Evolutionary conservation across 2,329 filamentous ascomycete genomes (phyloP).

Genomic region (Purpureocillium takamizusanense): DNA sequence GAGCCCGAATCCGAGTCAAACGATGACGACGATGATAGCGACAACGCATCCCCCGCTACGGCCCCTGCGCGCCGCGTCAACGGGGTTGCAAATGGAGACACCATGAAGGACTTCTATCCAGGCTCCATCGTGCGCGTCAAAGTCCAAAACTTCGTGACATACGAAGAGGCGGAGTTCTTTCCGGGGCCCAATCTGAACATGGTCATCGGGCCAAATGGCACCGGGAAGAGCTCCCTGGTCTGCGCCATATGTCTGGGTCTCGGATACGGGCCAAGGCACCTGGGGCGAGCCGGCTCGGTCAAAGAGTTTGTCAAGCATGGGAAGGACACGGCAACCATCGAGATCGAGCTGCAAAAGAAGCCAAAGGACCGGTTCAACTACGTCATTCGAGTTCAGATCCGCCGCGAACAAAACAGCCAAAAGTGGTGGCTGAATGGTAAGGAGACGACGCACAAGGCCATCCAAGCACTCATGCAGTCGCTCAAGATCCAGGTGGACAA

Average conservation of each 20-base stretch:
- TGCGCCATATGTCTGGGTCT: slow-evolving; percentile 93
- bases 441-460: slow-evolving; percentile 49
- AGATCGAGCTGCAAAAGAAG: slow-evolving; percentile 76
- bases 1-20: slow-evolving; percentile 12
- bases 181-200: slow-evolving; percentile 93
- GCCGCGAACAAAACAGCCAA: slow-evolving; percentile 70
- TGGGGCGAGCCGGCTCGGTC: slow-evolving; percentile 77
- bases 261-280: slow-evolving; percentile 70
- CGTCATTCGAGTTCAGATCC: slow-evolving; percentile 67
- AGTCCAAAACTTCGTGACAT: slow-evolving; percentile 87
- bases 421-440: slow-evolving; percentile 71
- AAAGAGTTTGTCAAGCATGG: slow-evolving; percentile 93
- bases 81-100: slow-evolving; percentile 6
- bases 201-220: slow-evolving; percentile 98
- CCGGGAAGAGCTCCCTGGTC: slow-evolving; percentile 93
- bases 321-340: slow-evolving; percentile 65
- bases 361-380: slow-evolving; percentile 55
- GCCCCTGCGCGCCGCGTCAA: slow-evolving; percentile 7
- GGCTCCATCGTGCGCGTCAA: slow-evolving; percentile 85
- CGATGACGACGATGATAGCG: slow-evolving; percentile 13
- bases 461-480: slow-evolving; percentile 57
- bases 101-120: slow-evolving; percentile 44
- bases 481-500: slow-evolving; percentile 96
- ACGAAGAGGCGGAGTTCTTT: slow-evolving; percentile 82
- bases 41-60: no score